These are phyloP conservation scores for Ramaria sp. DNA, from an alignment of 768 basidiomycete species.

Conservation along the genomic window DNA sequence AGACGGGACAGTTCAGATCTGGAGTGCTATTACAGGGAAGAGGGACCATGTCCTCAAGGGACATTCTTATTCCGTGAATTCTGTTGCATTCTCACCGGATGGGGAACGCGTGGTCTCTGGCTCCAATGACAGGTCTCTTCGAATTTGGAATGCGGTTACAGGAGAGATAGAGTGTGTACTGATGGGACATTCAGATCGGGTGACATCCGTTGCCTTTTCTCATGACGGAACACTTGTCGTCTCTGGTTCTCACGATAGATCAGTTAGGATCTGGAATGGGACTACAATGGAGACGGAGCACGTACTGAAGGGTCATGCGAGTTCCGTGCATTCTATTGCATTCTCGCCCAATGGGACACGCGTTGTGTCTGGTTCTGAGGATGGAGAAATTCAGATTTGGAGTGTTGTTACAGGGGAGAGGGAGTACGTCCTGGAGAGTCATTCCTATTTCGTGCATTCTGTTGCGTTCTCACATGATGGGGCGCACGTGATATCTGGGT, in stretches of 20 bases:
- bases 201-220: no score
- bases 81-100: constrained; percentile 21
- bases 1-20: constrained; percentile 20
- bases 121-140: no score
- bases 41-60: background rate
- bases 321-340: background rate
- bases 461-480: no score
- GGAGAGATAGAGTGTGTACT: no score
- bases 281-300: background rate
- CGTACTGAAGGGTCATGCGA: background rate
- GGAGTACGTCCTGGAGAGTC: background rate
- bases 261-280: constrained; percentile 16
- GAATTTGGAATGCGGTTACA: no score
- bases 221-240: no score
- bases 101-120: no score
- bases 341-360: background rate
- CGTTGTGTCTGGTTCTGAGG: constrained; percentile 1
- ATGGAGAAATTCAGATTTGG: background rate
- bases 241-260: no score
- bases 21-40: constrained; percentile 16
- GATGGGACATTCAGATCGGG: no score
- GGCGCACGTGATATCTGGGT: no score
- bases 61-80: constrained; percentile 17
- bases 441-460: constrained; percentile 14
- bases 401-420: background rate